phyloP scores from a whole-genome alignment of 2,329 filamentous ascomycete genomes.

The Cladosporium sphaerospermum region DNA sequence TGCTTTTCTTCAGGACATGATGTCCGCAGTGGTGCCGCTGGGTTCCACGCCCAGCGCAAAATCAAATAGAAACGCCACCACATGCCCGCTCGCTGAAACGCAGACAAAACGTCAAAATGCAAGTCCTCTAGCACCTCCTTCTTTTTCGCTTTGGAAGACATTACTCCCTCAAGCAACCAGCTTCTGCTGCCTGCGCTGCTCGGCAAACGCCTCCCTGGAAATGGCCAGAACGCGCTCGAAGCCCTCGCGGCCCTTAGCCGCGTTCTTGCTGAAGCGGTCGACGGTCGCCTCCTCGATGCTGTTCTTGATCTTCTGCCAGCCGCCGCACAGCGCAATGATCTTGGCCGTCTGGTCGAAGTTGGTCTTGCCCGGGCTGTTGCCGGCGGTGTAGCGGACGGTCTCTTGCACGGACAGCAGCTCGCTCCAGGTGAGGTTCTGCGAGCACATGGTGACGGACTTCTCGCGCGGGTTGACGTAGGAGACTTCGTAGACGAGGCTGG shows the following conservation, averaged over 20 bases:
- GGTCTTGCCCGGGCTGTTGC: slow-evolving; percentile 50
- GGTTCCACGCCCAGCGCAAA: neutral
- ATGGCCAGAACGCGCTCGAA: slow-evolving; percentile 94
- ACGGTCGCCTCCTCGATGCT: slow-evolving; percentile 90
- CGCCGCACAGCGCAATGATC: slow-evolving; percentile 89
- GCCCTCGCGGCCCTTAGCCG: slow-evolving; percentile 80
- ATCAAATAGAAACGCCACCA: neutral
- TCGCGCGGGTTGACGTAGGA: slow-evolving; percentile 81
- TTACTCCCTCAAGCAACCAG: neutral
- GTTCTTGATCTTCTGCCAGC: slow-evolving; percentile 96
- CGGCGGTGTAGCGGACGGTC: slow-evolving; percentile 71
- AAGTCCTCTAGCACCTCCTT: too few relatives aligned
- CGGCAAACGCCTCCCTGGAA: slow-evolving; percentile 83
- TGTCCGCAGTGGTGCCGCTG: neutral
- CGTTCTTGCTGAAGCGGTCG: slow-evolving; percentile 85
- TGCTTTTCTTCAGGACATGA: neutral
- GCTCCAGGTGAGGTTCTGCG: slow-evolving; percentile 86
- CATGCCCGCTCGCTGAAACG: slow-evolving; percentile 9
- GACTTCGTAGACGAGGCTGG: slow-evolving; percentile 87
- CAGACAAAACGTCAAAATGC: slow-evolving; percentile 2
- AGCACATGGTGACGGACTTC: slow-evolving; percentile 94
- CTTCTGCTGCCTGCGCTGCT: slow-evolving; percentile 64
- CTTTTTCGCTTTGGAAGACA: too few relatives aligned
- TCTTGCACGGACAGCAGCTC: slow-evolving; percentile 90
- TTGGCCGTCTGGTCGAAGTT: slow-evolving; percentile 83